Conservation (phyloP, 305 asterid genomes). For the Solanum chacoense region DNA sequence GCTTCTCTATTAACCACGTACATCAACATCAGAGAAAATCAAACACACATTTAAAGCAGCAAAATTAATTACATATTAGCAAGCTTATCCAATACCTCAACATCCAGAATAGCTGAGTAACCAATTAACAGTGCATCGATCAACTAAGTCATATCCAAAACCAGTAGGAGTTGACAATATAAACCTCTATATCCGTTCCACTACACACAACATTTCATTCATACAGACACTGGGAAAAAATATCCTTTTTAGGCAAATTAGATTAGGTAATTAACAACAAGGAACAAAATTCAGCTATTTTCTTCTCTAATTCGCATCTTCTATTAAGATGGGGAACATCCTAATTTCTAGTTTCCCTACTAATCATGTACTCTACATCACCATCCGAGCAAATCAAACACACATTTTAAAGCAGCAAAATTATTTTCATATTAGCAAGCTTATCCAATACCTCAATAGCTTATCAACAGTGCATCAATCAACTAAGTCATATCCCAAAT, state of each 20-base stretch:
- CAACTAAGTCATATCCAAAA: background rate
- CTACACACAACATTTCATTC: background rate
- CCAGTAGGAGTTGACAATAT: background rate
- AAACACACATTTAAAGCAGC: background rate
- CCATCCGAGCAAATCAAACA: background rate
- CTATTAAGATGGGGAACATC: background rate
- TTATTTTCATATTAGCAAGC: background rate
- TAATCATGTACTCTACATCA: background rate
- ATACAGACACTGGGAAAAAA: background rate
- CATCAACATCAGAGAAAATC: background rate
- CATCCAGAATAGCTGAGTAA: background rate
- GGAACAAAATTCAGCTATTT: background rate
- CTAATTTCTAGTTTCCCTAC: background rate
- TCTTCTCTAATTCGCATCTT: background rate
- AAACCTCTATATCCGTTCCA: background rate
- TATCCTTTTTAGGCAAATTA: background rate
- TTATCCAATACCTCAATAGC: background rate
- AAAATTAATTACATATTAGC: background rate
- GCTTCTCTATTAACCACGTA: background rate
- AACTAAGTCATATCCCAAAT: background rate
- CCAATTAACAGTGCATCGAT: background rate
- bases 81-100: background rate
- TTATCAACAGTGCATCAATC: background rate
- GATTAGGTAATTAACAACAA: background rate
- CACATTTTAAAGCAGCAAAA: background rate